Evolutionary conservation across 345 rosid genomes (phyloP).

Genomic region (Arabis hirsuta): DNA sequence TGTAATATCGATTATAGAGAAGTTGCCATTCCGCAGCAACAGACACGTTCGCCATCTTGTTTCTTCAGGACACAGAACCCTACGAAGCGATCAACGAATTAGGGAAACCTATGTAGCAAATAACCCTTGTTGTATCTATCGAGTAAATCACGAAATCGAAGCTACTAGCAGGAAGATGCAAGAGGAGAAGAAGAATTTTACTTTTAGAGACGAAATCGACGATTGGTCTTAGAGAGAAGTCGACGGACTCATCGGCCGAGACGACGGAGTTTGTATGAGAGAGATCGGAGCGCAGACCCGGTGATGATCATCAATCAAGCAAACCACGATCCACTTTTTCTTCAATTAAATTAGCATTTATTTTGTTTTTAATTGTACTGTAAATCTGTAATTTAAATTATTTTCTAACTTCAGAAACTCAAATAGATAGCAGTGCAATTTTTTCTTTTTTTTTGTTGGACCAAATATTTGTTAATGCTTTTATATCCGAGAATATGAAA

Average conservation of each 20-base stretch:
- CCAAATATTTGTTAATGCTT: too few relatives aligned
- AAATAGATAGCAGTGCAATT: too few relatives aligned
- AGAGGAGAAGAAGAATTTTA: not conserved
- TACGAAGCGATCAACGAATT: not conserved
- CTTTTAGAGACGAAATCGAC: not conserved
- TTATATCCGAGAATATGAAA: too few relatives aligned
- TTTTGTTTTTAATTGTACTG: too few relatives aligned
- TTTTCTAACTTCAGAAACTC: too few relatives aligned
- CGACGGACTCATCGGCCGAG: slow-evolving; percentile 11
- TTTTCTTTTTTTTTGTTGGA: too few relatives aligned
- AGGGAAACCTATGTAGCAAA: not conserved
- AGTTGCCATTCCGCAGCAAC: slow-evolving; percentile 99
- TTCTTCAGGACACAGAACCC: not conserved
- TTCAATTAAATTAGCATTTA: not conserved
- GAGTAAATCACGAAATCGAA: too few relatives aligned
- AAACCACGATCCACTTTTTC: slow-evolving; percentile 30
- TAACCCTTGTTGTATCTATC: too few relatives aligned
- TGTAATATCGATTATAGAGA: slow-evolving; percentile 77
- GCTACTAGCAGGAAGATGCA: too few relatives aligned
- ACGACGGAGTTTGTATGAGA: slow-evolving; percentile 22
- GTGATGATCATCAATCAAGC: not conserved
- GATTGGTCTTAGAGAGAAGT: not conserved
- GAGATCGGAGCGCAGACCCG: slow-evolving; percentile 28
- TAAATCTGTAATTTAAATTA: too few relatives aligned
- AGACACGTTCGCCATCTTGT: slow-evolving; percentile 79